Evolutionary conservation across 1,284 basidiomycete genomes (phyloP).

Genomic region (Puccinia polysora): DNA sequence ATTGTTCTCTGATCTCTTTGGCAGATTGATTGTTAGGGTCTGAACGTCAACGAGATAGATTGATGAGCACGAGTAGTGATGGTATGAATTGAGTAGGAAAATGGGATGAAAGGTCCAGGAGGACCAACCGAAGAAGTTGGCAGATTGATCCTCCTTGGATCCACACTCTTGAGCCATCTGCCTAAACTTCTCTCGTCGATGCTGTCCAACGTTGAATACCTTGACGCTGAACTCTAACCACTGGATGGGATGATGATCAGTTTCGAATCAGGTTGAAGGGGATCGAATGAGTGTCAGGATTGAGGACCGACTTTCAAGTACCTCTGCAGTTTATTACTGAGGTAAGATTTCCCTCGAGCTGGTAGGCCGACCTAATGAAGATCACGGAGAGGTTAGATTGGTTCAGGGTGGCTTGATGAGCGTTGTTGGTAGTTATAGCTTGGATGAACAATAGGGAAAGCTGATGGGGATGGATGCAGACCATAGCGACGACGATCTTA

Average conservation of each 20-base stretch:
- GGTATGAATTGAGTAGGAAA: not conserved
- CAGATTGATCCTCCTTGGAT: slow-evolving; percentile 80
- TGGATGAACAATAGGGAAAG: not conserved
- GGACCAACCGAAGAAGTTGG: slow-evolving; percentile 69
- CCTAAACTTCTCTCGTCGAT: slow-evolving; percentile 80
- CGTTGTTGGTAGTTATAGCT: slow-evolving; percentile 47
- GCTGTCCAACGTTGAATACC: slow-evolving; percentile 94
- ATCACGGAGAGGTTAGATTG: not conserved
- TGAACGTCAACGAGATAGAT: not conserved
- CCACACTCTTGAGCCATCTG: slow-evolving; percentile 61
- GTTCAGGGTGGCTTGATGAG: slow-evolving; percentile 22
- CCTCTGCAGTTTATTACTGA: slow-evolving; percentile 55
- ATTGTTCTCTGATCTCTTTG: slow-evolving; percentile 69
- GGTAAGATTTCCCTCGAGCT: slow-evolving; percentile 75
- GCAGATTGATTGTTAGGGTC: slow-evolving; percentile 75
- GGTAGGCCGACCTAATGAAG: slow-evolving; percentile 67
- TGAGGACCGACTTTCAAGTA: slow-evolving; percentile 28
- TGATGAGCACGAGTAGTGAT: not conserved
- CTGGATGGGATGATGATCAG: slow-evolving; percentile 57
- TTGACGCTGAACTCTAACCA: slow-evolving; percentile 99
- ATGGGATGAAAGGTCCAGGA: too few relatives aligned
- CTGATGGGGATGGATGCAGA: slow-evolving; percentile 51
- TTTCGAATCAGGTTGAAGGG: slow-evolving; percentile 45
- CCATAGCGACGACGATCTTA: slow-evolving; percentile 98
- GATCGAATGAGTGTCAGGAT: too few relatives aligned